Base-by-base conservation (phyloP, 306 rosid species). In the Datisca glomerata region DNA sequence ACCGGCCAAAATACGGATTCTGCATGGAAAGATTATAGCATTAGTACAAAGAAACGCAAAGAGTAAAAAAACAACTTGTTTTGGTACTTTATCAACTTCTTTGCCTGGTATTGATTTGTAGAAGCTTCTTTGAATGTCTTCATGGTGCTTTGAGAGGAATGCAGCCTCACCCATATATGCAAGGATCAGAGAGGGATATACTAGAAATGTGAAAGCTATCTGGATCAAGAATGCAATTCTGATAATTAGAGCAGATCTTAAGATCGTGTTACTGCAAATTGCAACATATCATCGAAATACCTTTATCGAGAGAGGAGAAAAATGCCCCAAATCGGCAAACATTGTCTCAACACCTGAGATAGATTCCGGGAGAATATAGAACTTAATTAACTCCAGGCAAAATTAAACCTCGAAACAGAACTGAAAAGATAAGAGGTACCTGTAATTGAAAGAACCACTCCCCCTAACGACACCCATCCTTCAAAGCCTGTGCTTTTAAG, bases 101-200 rank as follows among this genome's bases (percentile, higher is more conserved):
- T 28, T 76, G 51, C 86, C 80, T 50, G 93, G 86, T 49, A 81
- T 74, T 51, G 84, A 69, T 62, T 63, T 66, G 62, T 73, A 74
- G 68, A 81, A 81, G 68, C 93, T 81, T 65, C 73, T 71, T 20
- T 77, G 72, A 38, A 81, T 59, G 57, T 73, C 86, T 36, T 71
- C 78, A 38, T 63, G 80, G 66, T 77, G 74, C 66, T 68, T 73
- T 19, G 93, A 70, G 53, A 81, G 83, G 49, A 56, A 81, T 49
- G 93, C 93, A 53, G 93, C 93, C 71, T 81, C 83, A 8, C 93
- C 93, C 83, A 77, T 71, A 63, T 71, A 81, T 9, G 83, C 73
- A 43, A 81, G 69, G 41, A 77, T 53, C 64, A 81, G 67, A 23
- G 73, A 74, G 21, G 93, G 87, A 52, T 77, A 81, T 29, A 77